Conservation (phyloP, 257 asterid genomes). For the Salvia rosmarinus region DNA sequence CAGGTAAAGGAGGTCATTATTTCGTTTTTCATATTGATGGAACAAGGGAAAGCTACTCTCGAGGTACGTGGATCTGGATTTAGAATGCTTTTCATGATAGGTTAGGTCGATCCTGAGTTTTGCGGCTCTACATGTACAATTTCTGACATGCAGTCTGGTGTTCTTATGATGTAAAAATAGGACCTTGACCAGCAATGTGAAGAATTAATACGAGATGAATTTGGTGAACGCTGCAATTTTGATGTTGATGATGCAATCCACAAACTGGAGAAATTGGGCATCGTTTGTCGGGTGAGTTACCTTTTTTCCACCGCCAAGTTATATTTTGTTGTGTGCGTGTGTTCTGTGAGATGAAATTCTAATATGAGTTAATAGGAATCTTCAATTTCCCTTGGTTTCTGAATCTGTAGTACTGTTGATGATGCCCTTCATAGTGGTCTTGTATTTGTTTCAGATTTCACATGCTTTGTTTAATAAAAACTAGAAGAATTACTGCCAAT, state of each 20-base stretch:
- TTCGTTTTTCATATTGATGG: conserved; percentile 92
- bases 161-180: conserved; percentile 44
- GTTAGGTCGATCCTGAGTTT: conserved; percentile 30
- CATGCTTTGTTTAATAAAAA: conserved; percentile 17
- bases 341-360: conserved; percentile 6
- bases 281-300: conserved; percentile 79
- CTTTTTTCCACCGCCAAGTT: neutral
- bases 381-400: neutral
- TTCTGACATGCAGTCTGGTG: conserved; percentile 29
- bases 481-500: neutral
- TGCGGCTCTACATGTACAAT: conserved; percentile 2
- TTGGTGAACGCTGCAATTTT: conserved; percentile 80
- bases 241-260: conserved; percentile 94
- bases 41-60: conserved; percentile 93
- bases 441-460: neutral
- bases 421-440: conserved; percentile 8
- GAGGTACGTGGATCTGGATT: conserved; percentile 54
- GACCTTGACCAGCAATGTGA: conserved; percentile 93
- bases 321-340: neutral
- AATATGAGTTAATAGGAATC: neutral
- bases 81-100: conserved; percentile 17
- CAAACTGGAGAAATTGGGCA: conserved; percentile 87
- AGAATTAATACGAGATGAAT: conserved; percentile 86
- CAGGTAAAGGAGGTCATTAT: conserved; percentile 99
- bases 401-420: neutral